Conservation (phyloP, 345 rosid genomes). For the Eucalyptus curtisii region DNA sequence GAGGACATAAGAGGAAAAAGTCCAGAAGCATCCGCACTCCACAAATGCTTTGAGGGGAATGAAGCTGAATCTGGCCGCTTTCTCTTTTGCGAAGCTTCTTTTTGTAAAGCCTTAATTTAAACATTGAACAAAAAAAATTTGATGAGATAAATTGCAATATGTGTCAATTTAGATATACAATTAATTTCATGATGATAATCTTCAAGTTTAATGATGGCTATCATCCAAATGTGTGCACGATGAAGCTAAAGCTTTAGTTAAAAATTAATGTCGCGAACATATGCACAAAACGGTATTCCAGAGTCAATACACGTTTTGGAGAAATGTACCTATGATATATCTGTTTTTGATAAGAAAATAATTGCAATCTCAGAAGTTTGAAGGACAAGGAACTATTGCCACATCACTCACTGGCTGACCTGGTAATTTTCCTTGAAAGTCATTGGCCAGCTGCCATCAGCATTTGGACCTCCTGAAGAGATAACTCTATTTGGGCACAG, state of each 20-base stretch:
- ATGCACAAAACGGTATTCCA: not conserved
- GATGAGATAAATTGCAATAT: not conserved
- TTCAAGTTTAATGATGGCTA: not conserved
- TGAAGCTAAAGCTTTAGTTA: not conserved
- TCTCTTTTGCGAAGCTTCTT: constrained; percentile 37
- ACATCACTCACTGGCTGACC: constrained; percentile 41
- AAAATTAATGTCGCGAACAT: not conserved
- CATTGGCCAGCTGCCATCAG: constrained; percentile 34
- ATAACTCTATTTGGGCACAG: constrained; percentile 33
- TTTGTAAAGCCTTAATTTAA: constrained; percentile 30
- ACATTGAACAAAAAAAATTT: not conserved
- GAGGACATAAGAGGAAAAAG: constrained; percentile 51
- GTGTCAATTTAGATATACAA: not conserved
- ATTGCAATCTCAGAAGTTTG: not conserved
- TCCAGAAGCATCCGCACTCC: constrained; percentile 38
- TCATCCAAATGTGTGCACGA: not conserved
- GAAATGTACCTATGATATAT: not conserved
- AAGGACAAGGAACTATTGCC: not conserved
- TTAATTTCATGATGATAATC: not conserved
- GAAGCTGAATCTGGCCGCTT: constrained; percentile 38
- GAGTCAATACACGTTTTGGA: not conserved
- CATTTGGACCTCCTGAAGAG: constrained; percentile 16
- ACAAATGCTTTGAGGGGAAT: constrained; percentile 47
- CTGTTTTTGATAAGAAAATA: not conserved
- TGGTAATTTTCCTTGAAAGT: not conserved